Conservation (phyloP, 148 eudicot genomes). For the Rhododendron henanense region DNA sequence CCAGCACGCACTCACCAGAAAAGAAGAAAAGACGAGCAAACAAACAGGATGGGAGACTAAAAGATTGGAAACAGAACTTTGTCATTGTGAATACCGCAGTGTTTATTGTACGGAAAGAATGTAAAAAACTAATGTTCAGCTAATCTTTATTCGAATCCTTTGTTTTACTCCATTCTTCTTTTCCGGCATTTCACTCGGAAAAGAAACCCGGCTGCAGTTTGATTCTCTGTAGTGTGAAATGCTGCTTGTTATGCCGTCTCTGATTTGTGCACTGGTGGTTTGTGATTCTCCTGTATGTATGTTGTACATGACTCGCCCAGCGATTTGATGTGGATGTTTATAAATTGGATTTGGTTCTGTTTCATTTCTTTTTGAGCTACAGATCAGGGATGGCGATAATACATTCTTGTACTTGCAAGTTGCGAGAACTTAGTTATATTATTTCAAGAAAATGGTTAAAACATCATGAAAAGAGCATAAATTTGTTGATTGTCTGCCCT, state of each 20-base stretch:
- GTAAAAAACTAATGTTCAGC: background rate
- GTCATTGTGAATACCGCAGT: constrained; percentile 50
- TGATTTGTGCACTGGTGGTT: constrained; percentile 1
- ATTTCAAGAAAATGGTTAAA: background rate
- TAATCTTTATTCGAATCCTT: background rate
- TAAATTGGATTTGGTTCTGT: background rate
- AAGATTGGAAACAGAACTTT: constrained; percentile 19
- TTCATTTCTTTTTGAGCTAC: background rate
- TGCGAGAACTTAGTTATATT: background rate
- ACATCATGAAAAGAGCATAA: background rate
- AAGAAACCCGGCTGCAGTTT: background rate
- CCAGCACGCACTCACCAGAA: constrained; percentile 6
- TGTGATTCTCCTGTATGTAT: background rate
- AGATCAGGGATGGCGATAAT: background rate
- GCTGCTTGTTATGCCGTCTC: background rate
- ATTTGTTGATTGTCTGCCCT: no score
- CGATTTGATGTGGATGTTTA: background rate
- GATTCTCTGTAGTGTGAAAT: background rate
- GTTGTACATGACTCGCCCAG: background rate
- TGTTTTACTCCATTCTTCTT: background rate
- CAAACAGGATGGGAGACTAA: background rate
- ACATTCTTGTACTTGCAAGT: background rate
- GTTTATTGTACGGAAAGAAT: constrained; percentile 8
- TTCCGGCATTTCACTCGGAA: background rate
- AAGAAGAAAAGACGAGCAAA: constrained; percentile 21